Evolutionary conservation across 352 stramenopile species (phyloP).

Genomic region (Phytopythium boreale): DNA sequence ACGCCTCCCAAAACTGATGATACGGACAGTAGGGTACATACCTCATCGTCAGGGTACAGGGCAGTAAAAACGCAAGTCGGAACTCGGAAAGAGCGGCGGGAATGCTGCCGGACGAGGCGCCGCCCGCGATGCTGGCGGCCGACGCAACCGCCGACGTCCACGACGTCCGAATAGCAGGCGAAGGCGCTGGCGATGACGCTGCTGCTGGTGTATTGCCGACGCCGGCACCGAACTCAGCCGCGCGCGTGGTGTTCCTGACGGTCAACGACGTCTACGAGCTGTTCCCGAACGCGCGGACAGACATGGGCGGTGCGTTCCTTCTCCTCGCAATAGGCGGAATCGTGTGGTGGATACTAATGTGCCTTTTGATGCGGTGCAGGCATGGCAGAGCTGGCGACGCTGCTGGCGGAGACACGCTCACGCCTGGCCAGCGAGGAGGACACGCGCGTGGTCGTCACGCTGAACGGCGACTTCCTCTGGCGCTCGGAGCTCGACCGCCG

Average conservation of each 20-base stretch:
- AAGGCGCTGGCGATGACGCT: background rate
- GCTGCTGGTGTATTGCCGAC: no score
- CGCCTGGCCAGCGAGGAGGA: conserved; percentile 15
- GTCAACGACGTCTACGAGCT: conserved; percentile 78
- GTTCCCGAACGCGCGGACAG: conserved; percentile 29
- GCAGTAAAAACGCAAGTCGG: no score
- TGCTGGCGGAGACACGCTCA: conserved; percentile 29
- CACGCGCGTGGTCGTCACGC: conserved; percentile 45
- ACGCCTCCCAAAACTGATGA: no score
- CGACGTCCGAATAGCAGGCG: background rate
- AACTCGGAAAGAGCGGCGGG: no score
- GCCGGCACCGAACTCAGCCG: background rate
- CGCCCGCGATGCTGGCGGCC: no score
- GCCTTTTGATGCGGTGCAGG: conserved; percentile 17
- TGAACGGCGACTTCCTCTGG: conserved; percentile 77
- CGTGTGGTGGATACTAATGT: no score
- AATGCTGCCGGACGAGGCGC: background rate
- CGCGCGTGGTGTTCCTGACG: conserved; percentile 51
- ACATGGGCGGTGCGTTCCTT: conserved; percentile 16
- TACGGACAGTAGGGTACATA: no score
- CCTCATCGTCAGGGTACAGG: no score
- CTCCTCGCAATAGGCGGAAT: no score
- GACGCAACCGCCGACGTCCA: background rate
- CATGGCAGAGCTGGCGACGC: conserved; percentile 51
- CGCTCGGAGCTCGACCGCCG: conserved; percentile 55